Evolutionary conservation across 2,329 filamentous ascomycete genomes (phyloP), one percentile per base, ranked within the genome.

Genomic region (Xylariaceae sp.): DNA sequence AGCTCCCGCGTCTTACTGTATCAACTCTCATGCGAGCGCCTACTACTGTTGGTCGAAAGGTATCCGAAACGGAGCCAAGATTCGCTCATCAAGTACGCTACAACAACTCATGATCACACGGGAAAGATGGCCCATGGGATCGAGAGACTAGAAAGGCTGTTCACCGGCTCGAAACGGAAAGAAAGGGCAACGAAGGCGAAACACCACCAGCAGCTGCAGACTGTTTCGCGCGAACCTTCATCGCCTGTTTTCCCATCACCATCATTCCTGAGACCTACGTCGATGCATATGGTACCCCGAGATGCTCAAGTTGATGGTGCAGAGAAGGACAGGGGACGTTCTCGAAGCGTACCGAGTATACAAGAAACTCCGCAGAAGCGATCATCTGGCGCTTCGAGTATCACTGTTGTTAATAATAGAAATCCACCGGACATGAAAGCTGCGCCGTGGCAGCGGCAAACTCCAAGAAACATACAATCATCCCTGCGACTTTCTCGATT

Each of bases 221-320:
- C 41, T 3, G 33, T 36, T n/a, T 41, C 45, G 42, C 39, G 47
- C 19, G 45, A 48, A 15, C 47, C 56, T 17, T 53, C 59, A 14
- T 49, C 48, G 14, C 58, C 48, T 30, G 44, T 56, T 19, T 67
- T 67, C 44, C 65, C 65, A 17, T 58, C 64, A 9, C 65, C 65
- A 14, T 59, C 65, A 1, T 83, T 80, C 56, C 78, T 83, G 53
- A 71, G 76, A 41, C 80, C 80, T 22, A 81, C 71, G 35, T 70
- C 73, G 14, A 71, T 69, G 47, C 73, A 76, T 19, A 83, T 83
- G 80, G 66, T 73, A 42, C 78, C 80, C n/a, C 72, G 80, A 42
- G 75, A 81, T 74, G 42, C 73, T 75, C 49, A 75, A 76, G 42
- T 77, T 77, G 59, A 57, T 57, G 15, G 55, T 31, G 44, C 39